These are phyloP conservation scores for Talaromyces trachyspermus DNA, from an alignment of 495 filamentous ascomycete species.

Conservation along the genomic window DNA sequence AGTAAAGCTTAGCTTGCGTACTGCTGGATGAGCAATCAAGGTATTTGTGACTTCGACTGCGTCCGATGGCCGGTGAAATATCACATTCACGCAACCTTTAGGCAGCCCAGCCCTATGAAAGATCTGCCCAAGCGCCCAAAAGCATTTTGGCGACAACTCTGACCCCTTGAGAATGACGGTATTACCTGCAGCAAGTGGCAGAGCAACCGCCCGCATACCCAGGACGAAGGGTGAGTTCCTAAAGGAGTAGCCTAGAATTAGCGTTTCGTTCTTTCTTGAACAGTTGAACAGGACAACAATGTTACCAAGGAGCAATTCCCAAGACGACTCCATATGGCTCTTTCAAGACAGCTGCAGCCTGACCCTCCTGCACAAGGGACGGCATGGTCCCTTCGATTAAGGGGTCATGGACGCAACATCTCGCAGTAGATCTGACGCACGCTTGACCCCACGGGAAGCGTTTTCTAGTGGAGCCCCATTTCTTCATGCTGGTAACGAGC, in stretches of 20 bases:
- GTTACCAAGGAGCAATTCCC: conserved; percentile 70
- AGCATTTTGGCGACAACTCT: conserved; percentile 68
- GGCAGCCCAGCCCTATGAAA: conserved; percentile 69
- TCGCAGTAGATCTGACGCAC: conserved; percentile 51
- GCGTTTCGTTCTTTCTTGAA: not conserved
- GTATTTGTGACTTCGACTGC: conserved; percentile 47
- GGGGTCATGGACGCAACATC: conserved; percentile 65
- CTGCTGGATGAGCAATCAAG: conserved; percentile 48
- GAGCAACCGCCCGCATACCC: conserved; percentile 59
- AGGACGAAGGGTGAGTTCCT: conserved; percentile 56
- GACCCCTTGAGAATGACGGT: conserved; percentile 70
- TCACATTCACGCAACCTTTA: conserved; percentile 48
- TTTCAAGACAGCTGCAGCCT: conserved; percentile 60
- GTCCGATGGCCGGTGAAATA: conserved; percentile 46
- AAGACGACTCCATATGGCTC: conserved; percentile 79
- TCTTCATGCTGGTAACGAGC: conserved; percentile 57
- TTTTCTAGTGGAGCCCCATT: conserved; percentile 58
- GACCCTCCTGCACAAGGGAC: conserved; percentile 41
- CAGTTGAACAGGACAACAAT: not conserved
- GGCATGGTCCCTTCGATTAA: conserved; percentile 55
- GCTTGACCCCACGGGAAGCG: conserved; percentile 21
- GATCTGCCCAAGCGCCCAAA: conserved; percentile 63
- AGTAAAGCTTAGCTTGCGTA: conserved; percentile 60
- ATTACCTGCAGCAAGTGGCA: conserved; percentile 77
- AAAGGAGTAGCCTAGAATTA: not conserved